These are phyloP conservation scores for Rhodamnia argentea DNA, from an alignment of 345 rosid genomes.

Conservation along the genomic window DNA sequence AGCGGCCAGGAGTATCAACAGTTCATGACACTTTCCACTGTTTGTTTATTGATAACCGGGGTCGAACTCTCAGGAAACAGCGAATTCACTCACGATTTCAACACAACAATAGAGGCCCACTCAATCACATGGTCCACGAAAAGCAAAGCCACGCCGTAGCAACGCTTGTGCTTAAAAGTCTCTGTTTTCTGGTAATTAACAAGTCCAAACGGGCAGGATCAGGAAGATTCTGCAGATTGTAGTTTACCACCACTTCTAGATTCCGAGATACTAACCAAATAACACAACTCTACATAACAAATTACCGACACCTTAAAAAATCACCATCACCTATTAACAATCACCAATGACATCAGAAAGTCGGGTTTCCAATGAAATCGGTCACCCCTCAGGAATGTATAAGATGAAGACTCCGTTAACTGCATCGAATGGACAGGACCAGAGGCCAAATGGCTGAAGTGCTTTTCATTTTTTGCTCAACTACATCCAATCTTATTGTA, in stretches of 20 bases:
- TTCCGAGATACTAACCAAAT: neutral
- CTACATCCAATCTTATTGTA: neutral
- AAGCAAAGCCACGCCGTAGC: neutral
- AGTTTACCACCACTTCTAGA: neutral
- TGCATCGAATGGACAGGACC: neutral
- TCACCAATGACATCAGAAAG: neutral
- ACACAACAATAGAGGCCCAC: neutral
- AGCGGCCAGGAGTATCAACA: too few species aligned
- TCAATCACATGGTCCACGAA: neutral
- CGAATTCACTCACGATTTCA: neutral
- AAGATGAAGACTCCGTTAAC: neutral
- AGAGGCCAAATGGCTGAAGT: neutral
- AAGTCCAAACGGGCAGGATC: neutral
- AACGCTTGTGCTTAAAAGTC: neutral
- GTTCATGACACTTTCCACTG: too few species aligned
- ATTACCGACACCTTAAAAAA: neutral
- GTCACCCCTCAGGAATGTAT: neutral
- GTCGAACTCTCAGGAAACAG: neutral
- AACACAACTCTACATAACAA: neutral
- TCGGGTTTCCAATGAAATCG: neutral
- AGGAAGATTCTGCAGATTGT: neutral
- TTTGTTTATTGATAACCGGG: neutral
- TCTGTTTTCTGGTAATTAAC: neutral
- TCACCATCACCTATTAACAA: neutral
- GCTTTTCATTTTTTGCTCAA: neutral